Evolutionary conservation across 768 basidiomycete genomes (phyloP).

Genomic region (Hericium rajendrae): DNA sequence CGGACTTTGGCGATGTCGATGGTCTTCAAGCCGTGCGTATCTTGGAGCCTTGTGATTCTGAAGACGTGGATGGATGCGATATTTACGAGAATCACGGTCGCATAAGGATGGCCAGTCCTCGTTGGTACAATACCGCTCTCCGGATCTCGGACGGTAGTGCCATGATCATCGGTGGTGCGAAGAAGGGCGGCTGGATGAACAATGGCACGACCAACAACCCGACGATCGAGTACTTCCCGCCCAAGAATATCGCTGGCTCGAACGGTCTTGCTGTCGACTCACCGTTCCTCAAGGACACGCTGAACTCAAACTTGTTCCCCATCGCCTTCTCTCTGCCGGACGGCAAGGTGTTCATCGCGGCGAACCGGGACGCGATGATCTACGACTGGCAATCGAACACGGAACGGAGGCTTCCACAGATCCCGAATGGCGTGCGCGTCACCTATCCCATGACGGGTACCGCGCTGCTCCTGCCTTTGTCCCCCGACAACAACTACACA

Average conservation of each 20-base stretch:
- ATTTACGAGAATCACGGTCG: slow-evolving; percentile 56
- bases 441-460: slow-evolving; percentile 80
- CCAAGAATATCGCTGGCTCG: slow-evolving; percentile 59
- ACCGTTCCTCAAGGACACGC: slow-evolving; percentile 56
- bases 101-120: slow-evolving; percentile 64
- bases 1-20: slow-evolving; percentile 68
- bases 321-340: slow-evolving; percentile 66
- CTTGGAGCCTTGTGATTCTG: slow-evolving; percentile 53
- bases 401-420: slow-evolving; percentile 50
- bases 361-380: slow-evolving; percentile 70
- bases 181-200: slow-evolving; percentile 81
- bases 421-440: slow-evolving; percentile 72
- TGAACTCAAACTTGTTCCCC: slow-evolving; percentile 79
- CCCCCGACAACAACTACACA: slow-evolving; percentile 48
- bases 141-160: slow-evolving; percentile 70
- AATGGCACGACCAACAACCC: slow-evolving; percentile 75
- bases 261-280: slow-evolving; percentile 59
- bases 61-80: slow-evolving; percentile 38
- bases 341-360: slow-evolving; percentile 64
- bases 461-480: slow-evolving; percentile 63
- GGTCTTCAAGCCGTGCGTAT: slow-evolving; percentile 68
- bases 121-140: slow-evolving; percentile 73
- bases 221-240: slow-evolving; percentile 74
- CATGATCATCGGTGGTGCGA: slow-evolving; percentile 76
- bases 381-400: slow-evolving; percentile 63